Evolutionary conservation across 805 yeast genomes (phyloP), one percentile per base, ranked within the genome.

Genomic region (Candida broadrunensis): DNA sequence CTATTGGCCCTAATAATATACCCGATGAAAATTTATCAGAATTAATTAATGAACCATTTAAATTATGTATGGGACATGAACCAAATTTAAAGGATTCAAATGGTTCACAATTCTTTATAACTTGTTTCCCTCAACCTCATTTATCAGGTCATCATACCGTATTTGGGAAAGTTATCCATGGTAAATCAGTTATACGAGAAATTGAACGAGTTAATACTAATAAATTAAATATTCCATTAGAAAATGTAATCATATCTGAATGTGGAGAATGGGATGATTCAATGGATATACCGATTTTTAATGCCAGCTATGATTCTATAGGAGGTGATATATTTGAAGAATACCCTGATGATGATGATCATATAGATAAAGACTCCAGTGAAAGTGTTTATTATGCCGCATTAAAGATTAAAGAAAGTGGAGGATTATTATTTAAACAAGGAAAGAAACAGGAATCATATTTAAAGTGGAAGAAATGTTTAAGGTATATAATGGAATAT

Each of bases 311-410:
- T 49, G 77, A 76, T 44, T 53, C 63, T 0, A 66, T 80, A 6
- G 88, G 84, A 1, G 88, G 87, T 6, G 95, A 86, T 51, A 56
- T 77, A 0, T 86, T 73, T 51, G 93, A 85, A 60, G 93, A 85
- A 57, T 78, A 71, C 49, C 95, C 93, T 0, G 89, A 81, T 44
- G 95, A 86, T 57, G 88, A 85, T 49, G 50, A 36, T 16, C 59
- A 72, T 42, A 77, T 83, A 36, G 81, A 77, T 42, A 75, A 75
- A 34, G 81, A 84, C 15, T 77, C 82, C 38, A 68, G 80, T 6
- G 71, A 66, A 38, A 65, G 68, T 17, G 81, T 83, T 0, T 77
- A 55, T 42, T 62, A 63, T 8, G 87, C 83, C 0, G 58, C 81
- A 0, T 49, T 46, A 8, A 76, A 60, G 13, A 85, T 86, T 38